Base-by-base conservation (phyloP, 805 yeast species). In the Candida railenensis region DNA sequence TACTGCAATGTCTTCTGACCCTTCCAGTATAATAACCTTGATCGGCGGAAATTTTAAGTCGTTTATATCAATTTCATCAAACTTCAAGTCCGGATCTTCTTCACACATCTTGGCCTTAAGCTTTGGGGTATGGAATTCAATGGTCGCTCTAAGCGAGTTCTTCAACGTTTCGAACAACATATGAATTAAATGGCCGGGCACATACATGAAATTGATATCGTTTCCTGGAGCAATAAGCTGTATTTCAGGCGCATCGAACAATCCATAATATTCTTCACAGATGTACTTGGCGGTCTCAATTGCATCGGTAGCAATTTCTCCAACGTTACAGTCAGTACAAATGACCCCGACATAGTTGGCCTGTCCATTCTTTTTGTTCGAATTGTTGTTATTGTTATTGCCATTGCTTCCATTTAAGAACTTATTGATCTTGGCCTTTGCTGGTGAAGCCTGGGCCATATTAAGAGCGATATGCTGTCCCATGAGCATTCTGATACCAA, bases 391-490 rank as follows among this genome's bases (percentile, higher is more conserved):
- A 5, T 43, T 32, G n/a, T 45, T 44, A 8, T 46, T 43, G 14
- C 33, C 37, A 33, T 45, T 55, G 39, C 55, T 41, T 2, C 76
- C 77, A 52, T 62, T 70, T 44, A 72, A 53, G 42, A 72, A 57
- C n/a, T 58, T 56, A 12, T 61, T 56, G 37, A 72, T 58, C 36
- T 72, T 59, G 46, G 65, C 69, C 48, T 67, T 65, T 2, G 75
- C 65, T 19, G 73, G 71, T 42, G 67, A 66, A 16, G 67, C 67
- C 55, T 85, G 86, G 41, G 85, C 83, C 73, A 79, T 78, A 67
- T 82, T 84, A 43, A 89, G 75, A 1, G 96, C 92, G 53, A 89
- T 85, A 57, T 89, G 96, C 68, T 89, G 97, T n/a, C 96, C 97
- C 58, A 89, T 87, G 36, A 89, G 76, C 95, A 90, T 90, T 53